Base-by-base conservation (phyloP, 768 basidiomycete species). In the Lentinula edodes region DNA sequence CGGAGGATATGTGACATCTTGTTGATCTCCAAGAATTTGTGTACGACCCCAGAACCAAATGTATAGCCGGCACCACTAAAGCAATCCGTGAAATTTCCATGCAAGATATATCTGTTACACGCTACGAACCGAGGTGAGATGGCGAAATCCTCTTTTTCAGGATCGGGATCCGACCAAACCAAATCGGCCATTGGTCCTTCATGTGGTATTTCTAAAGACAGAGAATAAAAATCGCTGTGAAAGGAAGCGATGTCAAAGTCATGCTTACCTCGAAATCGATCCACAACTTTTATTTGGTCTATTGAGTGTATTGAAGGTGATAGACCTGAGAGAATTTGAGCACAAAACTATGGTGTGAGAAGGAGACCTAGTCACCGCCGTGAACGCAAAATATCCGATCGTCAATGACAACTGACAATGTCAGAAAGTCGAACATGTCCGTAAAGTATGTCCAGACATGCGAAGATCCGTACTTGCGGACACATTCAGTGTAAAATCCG, bases 181-280 rank as follows among this genome's bases (percentile, higher is more conserved):
- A 99, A 83, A 82, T 99, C 97, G 12, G 96, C 96, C 95, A 99
- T 98, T 32, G 97, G 96, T 3, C 97, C 97, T 74, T 99, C 97
- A 68, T 98, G 97, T 46, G 97, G 97, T 62, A 99, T 98, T 80
- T 99, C 97, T 95, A 62, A 61, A 45, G 65, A 61, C 53, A 62
- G 63, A 59, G 64, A 60, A 53, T 67, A 36, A 60, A 66, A 45
- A 51, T 66, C 9, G 38, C 34, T 1, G 7, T 20, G 2, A 56
- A 39, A 34, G 1, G 10, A 45, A 2, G 10, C 16, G n/a, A 64
- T 59, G 28, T 28, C 28, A 28, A 64, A 41, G 65, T 58, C 28
- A 59, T 58, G 48, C 74, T 62, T 66, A 94, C 93, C 93, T 83
- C 96, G 85, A 79, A 98, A 98, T 58, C 97, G 89, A 79, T 99